Base-by-base conservation (phyloP, 148 eudicot species). In the Heliosperma pusillum region DNA sequence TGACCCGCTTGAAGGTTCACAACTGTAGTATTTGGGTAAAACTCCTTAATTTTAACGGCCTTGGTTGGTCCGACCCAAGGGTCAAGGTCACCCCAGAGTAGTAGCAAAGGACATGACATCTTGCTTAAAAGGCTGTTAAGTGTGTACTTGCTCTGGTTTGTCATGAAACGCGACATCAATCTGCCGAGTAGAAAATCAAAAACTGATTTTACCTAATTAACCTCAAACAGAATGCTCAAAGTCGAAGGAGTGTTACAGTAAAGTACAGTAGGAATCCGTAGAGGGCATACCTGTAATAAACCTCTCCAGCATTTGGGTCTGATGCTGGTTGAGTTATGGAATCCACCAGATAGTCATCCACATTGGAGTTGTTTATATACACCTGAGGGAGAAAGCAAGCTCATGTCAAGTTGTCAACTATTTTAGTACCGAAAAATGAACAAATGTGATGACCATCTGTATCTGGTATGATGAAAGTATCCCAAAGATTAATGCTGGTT, bases 271-370 rank as follows among this genome's bases (percentile, higher is more conserved):
- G 62, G 24, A 21, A 67, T 66, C 36, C 42, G 15, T 47, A 30
- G 12, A 11, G 57, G 58, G n/a, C 83, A 77, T 82, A 95, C 99
- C 99, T 89, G 83, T 95, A 95, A 79, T 95, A 95, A 65, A 95
- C 99, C 81, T 95, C 99, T 59, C 94, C 94, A 3, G 99, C 93
- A 69, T 92, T 90, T n/a, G 99, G 99, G 76, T 95, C 99, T 53
- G 85, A 86, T 72, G 99, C 90, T 72, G 99, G 97, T 75, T 75
- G 80, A 44, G 87, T 89, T 68, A 96, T 96, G 64, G 99, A 96
- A 55, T 90, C 75, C 69, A 96, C 91, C 11, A 96, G 97, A 86
- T 96, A 96, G 77, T 89, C 90, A 78, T 96, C 99, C 74, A 96
- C 99, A 36, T 96, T 96, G 72, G 93, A 59, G 77, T 87, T 59